phyloP scores from a whole-genome alignment of 768 basidiomycete species.

The Boletellus sp. region DNA sequence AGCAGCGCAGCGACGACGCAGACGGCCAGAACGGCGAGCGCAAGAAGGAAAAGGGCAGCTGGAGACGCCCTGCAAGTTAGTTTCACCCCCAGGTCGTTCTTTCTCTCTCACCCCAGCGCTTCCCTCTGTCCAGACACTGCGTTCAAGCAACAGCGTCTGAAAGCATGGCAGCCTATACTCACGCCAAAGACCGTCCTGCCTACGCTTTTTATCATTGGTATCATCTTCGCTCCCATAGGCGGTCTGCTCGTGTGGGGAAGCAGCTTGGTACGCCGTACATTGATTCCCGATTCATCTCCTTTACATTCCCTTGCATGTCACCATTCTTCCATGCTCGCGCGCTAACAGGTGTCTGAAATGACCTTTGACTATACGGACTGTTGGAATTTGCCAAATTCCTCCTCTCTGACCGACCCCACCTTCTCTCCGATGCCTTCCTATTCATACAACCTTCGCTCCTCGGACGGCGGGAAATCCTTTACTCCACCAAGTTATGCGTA shows the following conservation, averaged over 20 bases:
- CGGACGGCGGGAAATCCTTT: slow-evolving; percentile 45
- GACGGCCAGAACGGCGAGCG: slow-evolving; percentile 45
- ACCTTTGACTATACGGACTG: slow-evolving; percentile 95
- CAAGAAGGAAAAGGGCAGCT: slow-evolving; percentile 82
- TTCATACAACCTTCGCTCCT: slow-evolving; percentile 62
- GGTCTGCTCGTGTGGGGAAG: slow-evolving; percentile 92
- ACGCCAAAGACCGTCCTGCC: slow-evolving; percentile 97
- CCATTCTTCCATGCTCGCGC: background rate
- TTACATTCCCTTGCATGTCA: slow-evolving; percentile 1
- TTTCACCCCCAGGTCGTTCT: slow-evolving; percentile 14
- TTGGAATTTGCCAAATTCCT: slow-evolving; percentile 51
- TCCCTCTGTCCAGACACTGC: slow-evolving; percentile 71
- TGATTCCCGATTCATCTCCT: slow-evolving; percentile 23
- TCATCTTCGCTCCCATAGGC: slow-evolving; percentile 95
- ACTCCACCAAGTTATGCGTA: slow-evolving; percentile 73
- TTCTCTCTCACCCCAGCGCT: slow-evolving; percentile 14
- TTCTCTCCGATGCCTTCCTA: slow-evolving; percentile 60
- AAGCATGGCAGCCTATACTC: slow-evolving; percentile 99
- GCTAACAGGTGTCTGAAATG: slow-evolving; percentile 78
- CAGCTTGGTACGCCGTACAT: slow-evolving; percentile 45
- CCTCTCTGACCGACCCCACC: slow-evolving; percentile 29
- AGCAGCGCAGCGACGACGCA: slow-evolving; percentile 29
- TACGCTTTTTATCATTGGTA: slow-evolving; percentile 90
- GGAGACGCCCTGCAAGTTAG: slow-evolving; percentile 80
- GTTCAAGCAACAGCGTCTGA: slow-evolving; percentile 98